These are phyloP conservation scores for Gloeopeniophorella convolvens DNA, from an alignment of 768 basidiomycete genomes.

Conservation along the genomic window DNA sequence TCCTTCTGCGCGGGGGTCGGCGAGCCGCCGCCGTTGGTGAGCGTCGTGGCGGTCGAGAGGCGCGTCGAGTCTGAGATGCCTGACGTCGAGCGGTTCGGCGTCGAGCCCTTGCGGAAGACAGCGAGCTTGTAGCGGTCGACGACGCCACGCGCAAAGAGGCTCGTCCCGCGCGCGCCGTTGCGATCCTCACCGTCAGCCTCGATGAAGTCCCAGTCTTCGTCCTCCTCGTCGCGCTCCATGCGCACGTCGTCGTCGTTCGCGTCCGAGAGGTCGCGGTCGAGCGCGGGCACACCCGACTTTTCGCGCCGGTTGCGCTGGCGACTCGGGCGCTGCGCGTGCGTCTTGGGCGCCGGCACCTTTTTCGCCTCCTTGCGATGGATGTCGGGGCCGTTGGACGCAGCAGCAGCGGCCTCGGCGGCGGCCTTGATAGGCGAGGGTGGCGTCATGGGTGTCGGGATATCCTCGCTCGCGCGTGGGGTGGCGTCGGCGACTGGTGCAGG, in stretches of 20 bases:
- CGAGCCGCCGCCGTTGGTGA: slow-evolving; percentile 35
- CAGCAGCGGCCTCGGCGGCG: slow-evolving; percentile 10
- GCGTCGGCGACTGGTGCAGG: slow-evolving; percentile 11
- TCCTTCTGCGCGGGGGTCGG: slow-evolving; percentile 46
- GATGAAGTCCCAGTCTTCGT: slow-evolving; percentile 91
- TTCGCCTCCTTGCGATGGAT: slow-evolving; percentile 18
- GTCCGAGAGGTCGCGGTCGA: slow-evolving; percentile 67
- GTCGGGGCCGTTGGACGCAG: slow-evolving; percentile 11
- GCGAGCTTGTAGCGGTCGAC: slow-evolving; percentile 82
- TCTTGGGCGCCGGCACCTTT: slow-evolving; percentile 6
- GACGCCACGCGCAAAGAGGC: slow-evolving; percentile 85
- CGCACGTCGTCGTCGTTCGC: slow-evolving; percentile 37
- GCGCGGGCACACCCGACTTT: slow-evolving; percentile 75
- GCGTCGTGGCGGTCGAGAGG: slow-evolving; percentile 21
- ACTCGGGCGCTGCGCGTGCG: slow-evolving; percentile 20
- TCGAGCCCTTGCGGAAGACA: slow-evolving; percentile 80
- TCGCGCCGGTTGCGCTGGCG: slow-evolving; percentile 50
- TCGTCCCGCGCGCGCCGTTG: slow-evolving; percentile 73
- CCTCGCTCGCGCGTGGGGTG: slow-evolving; percentile 17
- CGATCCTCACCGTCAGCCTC: slow-evolving; percentile 76
- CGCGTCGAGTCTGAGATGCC: slow-evolving; percentile 41
- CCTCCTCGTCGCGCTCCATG: slow-evolving; percentile 51
- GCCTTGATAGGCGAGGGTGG: slow-evolving; percentile 11
- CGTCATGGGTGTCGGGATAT: neutral
- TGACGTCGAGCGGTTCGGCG: slow-evolving; percentile 50